phyloP scores from a whole-genome alignment of 2,329 filamentous ascomycete species.

The Colletotrichum sp. region DNA sequence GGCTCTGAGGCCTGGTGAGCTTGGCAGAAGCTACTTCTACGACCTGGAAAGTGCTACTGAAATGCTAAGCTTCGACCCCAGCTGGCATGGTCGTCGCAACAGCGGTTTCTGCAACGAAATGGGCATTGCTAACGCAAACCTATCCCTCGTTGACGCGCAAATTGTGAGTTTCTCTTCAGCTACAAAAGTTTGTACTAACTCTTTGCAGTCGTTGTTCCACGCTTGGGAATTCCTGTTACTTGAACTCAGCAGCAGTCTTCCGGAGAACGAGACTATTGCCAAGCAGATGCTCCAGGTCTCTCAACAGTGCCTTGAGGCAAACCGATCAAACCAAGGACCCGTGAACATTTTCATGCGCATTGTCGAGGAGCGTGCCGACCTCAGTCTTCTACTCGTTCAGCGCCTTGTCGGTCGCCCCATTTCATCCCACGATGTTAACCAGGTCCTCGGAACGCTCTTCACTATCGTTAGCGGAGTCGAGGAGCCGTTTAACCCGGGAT shows the following conservation, averaged over 20 bases:
- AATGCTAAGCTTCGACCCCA: constrained; percentile 77
- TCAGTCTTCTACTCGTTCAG: constrained; percentile 84
- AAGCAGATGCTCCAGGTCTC: constrained; percentile 77
- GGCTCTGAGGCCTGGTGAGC: constrained; percentile 63
- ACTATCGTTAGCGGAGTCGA: constrained; percentile 58
- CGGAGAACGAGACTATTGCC: constrained; percentile 58
- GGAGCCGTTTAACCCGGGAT: constrained; percentile 56
- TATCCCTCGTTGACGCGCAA: constrained; percentile 92
- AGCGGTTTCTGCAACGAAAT: constrained; percentile 85
- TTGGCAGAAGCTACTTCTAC: constrained; percentile 85
- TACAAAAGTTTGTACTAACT: constrained; percentile 25
- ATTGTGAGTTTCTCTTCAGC: constrained; percentile 61
- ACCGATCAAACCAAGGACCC: constrained; percentile 73
- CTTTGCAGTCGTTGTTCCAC: constrained; percentile 73
- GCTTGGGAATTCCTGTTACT: constrained; percentile 89
- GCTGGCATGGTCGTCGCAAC: constrained; percentile 73
- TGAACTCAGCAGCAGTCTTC: constrained; percentile 76
- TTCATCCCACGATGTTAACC: constrained; percentile 54
- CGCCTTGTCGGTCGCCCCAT: constrained; percentile 68
- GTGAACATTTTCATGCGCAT: constrained; percentile 84
- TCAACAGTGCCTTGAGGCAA: constrained; percentile 78
- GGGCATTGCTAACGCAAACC: constrained; percentile 84
- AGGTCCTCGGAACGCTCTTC: constrained; percentile 56
- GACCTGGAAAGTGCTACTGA: constrained; percentile 76
- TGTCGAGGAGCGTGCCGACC: constrained; percentile 75